phyloP scores from a whole-genome alignment of 2,329 filamentous ascomycete species.

The Nemania abortiva region DNA sequence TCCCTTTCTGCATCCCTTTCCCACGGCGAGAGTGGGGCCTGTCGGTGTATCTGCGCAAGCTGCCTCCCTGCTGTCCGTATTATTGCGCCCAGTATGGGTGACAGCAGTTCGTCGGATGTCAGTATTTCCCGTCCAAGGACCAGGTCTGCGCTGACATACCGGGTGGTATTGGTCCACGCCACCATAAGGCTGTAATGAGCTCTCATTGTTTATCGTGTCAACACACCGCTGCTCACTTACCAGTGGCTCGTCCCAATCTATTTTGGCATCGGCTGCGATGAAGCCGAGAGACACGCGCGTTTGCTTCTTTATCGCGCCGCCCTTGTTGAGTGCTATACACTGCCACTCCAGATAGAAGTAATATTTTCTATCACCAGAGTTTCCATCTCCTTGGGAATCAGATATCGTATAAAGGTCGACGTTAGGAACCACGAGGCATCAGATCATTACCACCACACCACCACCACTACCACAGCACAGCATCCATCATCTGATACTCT shows the following conservation, averaged over 20 bases:
- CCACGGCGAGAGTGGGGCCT: conserved; percentile 4
- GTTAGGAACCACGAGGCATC: not conserved
- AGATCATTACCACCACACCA: conserved; percentile 18
- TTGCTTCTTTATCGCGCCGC: not conserved
- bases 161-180: not conserved
- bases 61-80: not conserved
- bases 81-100: conserved; percentile 11
- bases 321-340: conserved; percentile 10
- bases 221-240: not conserved
- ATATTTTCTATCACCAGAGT: not conserved
- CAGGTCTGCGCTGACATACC: not conserved
- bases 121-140: conserved; percentile 11
- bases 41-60: not conserved
- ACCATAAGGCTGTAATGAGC: conserved; percentile 13
- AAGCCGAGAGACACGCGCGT: conserved; percentile 13
- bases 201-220: not conserved
- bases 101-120: conserved; percentile 21
- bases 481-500: not conserved
- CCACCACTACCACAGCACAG: too few species aligned
- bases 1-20: not conserved
- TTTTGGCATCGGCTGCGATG: conserved; percentile 27
- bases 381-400: not conserved
- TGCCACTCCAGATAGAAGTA: conserved; percentile 11
- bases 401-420: conserved; percentile 20
- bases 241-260: conserved; percentile 10